Base-by-base conservation (phyloP, 805 yeast species). In the Zygosaccharomyces rouxii region DNA sequence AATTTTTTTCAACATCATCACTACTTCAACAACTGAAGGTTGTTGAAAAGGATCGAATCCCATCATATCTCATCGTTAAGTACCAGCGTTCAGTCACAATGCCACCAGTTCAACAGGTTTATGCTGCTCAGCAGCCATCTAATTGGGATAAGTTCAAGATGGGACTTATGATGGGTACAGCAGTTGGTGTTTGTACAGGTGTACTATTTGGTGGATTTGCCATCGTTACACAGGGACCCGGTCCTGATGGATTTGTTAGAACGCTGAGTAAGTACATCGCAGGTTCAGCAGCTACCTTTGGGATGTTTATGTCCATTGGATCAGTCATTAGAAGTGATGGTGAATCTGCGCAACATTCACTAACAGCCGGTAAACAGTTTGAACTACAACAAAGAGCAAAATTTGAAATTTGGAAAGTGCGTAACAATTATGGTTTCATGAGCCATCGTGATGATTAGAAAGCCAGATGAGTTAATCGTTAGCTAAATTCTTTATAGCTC, bases 281-380 rank as follows among this genome's bases (percentile, higher is more conserved):
- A 60, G 97, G 97, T 47, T 88, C 97, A 4, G 97, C 96, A 2
- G 97, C 95, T 42, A 92, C 97, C 9, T 92, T 94, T 70, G 97
- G 97, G 35, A 77, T 92, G 59, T 89, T 92, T 70, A 90, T 92
- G 98, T 86, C 95, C 38, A 86, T 92, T 56, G 98, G 99, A 33
- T 87, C 96, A 9, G 89, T 87, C 16, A 87, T 87, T 54, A 80
- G 96, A 73, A 84, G 92, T 42, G 96, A 87, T 54, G 66, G 63
- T 22, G 55, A 57, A 26, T 14, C 37, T 16, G 7, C 42, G n/a
- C 50, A 52, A 5, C 54, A 60, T 37, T 47, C 48, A 16, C 33
- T 57, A 26, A 51, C 48, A 19, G 49, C 48, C n/a, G 43, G 42
- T 38, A 52, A 53, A 25, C 31, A 42, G 25, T 35, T 49, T 23